phyloP scores from a whole-genome alignment of 2,329 filamentous ascomycete genomes.

The Apiospora koreana region DNA sequence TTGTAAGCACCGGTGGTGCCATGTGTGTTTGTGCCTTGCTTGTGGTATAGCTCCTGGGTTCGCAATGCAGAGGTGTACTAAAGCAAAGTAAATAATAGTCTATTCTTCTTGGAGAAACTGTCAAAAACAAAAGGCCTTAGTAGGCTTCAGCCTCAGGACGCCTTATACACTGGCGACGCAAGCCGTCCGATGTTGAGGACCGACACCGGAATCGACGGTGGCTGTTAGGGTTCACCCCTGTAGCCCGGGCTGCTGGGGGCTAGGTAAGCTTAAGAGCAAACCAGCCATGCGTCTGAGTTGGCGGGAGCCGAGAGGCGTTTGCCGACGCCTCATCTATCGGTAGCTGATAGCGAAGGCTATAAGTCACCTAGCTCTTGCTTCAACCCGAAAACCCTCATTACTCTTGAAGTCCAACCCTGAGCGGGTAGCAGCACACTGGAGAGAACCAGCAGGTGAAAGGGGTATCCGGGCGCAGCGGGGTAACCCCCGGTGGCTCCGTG shows the following conservation, averaged over 20 bases:
- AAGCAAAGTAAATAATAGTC: background rate
- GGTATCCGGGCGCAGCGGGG: background rate
- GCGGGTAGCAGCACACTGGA: background rate
- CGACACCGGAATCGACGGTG: background rate
- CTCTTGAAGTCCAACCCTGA: background rate
- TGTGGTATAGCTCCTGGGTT: too few relatives aligned
- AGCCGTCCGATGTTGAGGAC: background rate
- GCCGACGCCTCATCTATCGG: background rate
- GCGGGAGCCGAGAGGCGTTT: background rate
- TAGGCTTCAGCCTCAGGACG: background rate
- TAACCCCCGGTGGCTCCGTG: background rate
- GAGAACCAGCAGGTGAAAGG: background rate
- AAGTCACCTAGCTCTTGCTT: background rate
- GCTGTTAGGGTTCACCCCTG: background rate
- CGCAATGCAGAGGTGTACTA: background rate
- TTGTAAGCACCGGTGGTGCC: too few relatives aligned
- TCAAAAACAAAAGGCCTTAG: background rate
- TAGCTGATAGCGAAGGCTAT: background rate
- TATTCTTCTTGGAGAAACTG: background rate
- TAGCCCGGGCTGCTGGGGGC: background rate
- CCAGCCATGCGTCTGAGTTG: background rate
- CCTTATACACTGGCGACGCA: conserved; percentile 4
- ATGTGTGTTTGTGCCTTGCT: too few relatives aligned
- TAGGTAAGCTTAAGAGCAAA: background rate
- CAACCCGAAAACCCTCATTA: background rate